Evolutionary conservation across 768 basidiomycete species (phyloP), one percentile per base, ranked within the genome.

Genomic region (Chiua virens): DNA sequence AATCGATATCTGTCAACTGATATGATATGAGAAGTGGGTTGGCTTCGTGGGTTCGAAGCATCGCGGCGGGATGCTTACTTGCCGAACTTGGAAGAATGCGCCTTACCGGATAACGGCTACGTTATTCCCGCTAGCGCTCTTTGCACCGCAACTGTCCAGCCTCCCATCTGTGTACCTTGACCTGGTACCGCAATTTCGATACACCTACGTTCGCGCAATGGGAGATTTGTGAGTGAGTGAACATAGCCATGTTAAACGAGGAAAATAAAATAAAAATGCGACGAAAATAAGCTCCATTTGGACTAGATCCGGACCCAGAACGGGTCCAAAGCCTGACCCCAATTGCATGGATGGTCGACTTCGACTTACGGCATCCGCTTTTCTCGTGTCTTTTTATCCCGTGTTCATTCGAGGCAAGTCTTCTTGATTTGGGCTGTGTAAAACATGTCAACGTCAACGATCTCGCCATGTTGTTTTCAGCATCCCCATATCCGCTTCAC

Each of bases 351-450:
- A 50, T 46, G 55, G 48, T 42, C 47, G 55, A 37, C 69, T 69
- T 69, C 69, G 67, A 69, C 57, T 69, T 67, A 69, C 67, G 68
- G 50, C 51, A 69, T 52, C 68, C 69, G 68, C 45, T 59, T 61
- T 70, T 69, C 54, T 60, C 69, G 68, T 69, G 69, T 69, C 60
- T 61, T 69, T 62, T 55, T 54, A 52, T 49, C 22, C 60, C 53
- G 52, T 44, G 20, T 63, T 54, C 15, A 44, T 53, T 69, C 40
- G n/a, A 53, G 57, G 14, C 50, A 40, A 17, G 21, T 38, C 52
- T 52, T 55, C 55, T 54, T 37, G 37, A 48, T 54, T 53, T 51
- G 35, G 60, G 66, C 56, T 50, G 55, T 66, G 66, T 45, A 47
- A 54, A 56, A 49, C 52, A 47, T 59, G 18, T 58, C 67, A 60